Conservation (phyloP, 352 stramenopile genomes). For the Globisporangium carolinianum region DNA sequence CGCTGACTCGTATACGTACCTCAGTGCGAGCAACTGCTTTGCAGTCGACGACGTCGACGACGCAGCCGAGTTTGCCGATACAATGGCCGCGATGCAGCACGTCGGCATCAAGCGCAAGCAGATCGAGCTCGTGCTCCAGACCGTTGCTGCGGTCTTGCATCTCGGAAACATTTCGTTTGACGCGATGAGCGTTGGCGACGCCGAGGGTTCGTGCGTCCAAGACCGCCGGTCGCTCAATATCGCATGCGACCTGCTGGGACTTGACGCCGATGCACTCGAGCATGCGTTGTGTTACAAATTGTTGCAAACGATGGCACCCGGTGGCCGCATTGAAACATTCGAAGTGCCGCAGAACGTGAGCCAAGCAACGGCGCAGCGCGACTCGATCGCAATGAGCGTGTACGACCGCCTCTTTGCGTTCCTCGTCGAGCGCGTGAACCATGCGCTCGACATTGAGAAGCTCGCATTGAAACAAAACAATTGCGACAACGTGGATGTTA, state of each 20-base stretch:
- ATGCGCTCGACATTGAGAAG: conserved; percentile 79
- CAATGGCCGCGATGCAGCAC: conserved; percentile 83
- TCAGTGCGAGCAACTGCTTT: conserved; percentile 86
- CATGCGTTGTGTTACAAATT: conserved; percentile 80
- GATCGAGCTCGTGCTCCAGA: conserved; percentile 85
- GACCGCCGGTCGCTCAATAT: conserved; percentile 50
- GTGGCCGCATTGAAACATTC: conserved; percentile 78
- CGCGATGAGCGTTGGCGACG: conserved; percentile 50
- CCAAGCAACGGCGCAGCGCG: conserved; percentile 88
- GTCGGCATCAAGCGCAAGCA: conserved; percentile 87
- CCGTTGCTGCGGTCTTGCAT: conserved; percentile 69
- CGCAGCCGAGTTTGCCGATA: conserved; percentile 83
- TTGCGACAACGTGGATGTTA: conserved; percentile 60
- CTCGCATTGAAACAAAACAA: conserved; percentile 76
- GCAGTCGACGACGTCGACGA: conserved; percentile 89
- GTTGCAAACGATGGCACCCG: conserved; percentile 83
- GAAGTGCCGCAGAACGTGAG: conserved; percentile 80
- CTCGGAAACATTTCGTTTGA: conserved; percentile 77
- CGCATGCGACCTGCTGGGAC: conserved; percentile 58
- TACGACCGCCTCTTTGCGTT: conserved; percentile 97
- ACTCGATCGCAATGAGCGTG: conserved; percentile 95
- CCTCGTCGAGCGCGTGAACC: conserved; percentile 91
- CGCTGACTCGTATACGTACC: conserved; percentile 81
- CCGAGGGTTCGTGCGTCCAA: conserved; percentile 54
- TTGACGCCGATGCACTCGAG: conserved; percentile 52